These are phyloP conservation scores for Chytriomyces sp. DNA, from an alignment of 192 early-diverging fungal genomes.

Conservation along the genomic window DNA sequence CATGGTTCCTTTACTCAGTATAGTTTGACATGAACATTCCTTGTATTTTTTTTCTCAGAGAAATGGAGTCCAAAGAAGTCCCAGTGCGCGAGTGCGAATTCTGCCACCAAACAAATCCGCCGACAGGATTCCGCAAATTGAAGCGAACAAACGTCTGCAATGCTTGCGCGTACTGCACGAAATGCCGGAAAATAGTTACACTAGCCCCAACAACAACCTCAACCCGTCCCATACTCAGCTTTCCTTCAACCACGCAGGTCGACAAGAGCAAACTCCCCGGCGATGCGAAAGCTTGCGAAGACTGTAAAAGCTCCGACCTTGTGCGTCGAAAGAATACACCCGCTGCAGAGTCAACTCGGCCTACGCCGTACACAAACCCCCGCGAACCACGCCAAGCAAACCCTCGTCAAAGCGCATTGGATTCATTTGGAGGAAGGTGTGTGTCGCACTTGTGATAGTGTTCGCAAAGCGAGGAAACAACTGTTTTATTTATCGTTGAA, in stretches of 20 bases:
- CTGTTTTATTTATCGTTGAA: constrained; percentile 7
- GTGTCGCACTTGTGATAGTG: too few species aligned
- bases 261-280: neutral
- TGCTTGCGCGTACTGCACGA: neutral
- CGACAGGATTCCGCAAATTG: neutral
- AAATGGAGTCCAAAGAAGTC: neutral
- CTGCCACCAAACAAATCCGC: neutral
- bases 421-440: constrained; percentile 24
- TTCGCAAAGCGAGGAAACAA: too few species aligned
- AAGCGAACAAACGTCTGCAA: neutral
- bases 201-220: too few species aligned
- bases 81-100: neutral
- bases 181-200: neutral
- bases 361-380: neutral
- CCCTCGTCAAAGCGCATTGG: constrained; percentile 29
- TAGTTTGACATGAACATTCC: neutral
- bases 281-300: neutral
- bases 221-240: too few species aligned
- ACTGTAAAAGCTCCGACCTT: neutral
- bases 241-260: neutral
- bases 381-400: neutral
- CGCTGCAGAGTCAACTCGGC: neutral
- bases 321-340: neutral
- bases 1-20: too few species aligned
- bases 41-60: neutral